Percentiles rank a stretch among this genome's conserved stretches.
These are phyloP conservation scores for Tolypocladium ovalisporum DNA, from an alignment of 2,329 filamentous ascomycete genomes.

Conservation along the genomic window DNA sequence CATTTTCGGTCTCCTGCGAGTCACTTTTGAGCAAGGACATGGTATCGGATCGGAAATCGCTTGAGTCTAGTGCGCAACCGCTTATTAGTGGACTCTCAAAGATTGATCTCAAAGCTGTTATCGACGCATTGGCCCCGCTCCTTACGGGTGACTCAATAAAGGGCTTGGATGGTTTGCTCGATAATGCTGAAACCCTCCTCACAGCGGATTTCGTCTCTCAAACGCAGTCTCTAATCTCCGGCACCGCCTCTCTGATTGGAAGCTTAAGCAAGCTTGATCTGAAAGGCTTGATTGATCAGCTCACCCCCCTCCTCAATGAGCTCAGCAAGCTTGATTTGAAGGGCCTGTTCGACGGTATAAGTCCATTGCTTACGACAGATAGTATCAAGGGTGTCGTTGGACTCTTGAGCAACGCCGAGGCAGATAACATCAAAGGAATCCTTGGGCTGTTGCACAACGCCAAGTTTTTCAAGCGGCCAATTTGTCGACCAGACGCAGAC, in stretches of 20 bases:
- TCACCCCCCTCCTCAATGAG: background rate
- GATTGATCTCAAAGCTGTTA: background rate
- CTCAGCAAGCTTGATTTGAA: background rate
- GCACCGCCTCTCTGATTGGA: background rate
- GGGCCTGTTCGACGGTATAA: background rate
- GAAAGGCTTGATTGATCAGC: background rate
- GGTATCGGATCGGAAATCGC: background rate
- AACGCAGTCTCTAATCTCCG: background rate
- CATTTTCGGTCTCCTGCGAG: background rate
- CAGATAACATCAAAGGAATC: background rate
- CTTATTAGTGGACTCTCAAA: background rate
- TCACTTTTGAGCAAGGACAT: background rate
- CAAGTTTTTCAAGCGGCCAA: background rate
- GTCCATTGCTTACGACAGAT: background rate
- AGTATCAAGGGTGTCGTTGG: background rate
- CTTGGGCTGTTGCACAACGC: background rate
- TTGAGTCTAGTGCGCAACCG: background rate
- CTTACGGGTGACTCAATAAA: background rate
- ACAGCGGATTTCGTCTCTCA: background rate
- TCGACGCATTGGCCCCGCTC: background rate
- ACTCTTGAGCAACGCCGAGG: background rate
- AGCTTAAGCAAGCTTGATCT: background rate
- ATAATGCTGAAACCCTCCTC: background rate
- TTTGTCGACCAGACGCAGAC: background rate
- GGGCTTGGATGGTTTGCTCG: background rate